phyloP scores from a whole-genome alignment of 2,329 filamentous ascomycete species.

The Zalaria sp. region DNA sequence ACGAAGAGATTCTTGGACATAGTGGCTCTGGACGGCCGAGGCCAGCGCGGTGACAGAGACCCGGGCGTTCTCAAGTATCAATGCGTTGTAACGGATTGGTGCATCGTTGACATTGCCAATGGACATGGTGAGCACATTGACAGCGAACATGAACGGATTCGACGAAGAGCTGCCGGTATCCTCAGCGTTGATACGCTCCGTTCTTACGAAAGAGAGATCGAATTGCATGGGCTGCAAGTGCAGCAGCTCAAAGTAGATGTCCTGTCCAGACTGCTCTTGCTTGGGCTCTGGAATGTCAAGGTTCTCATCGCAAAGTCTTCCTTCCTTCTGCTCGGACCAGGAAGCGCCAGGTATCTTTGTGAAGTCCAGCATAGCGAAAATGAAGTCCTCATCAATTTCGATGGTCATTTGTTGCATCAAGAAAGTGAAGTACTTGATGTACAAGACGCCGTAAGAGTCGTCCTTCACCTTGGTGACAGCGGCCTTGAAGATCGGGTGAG shows the following conservation, averaged over 20 bases:
- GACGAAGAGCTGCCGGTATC: slow-evolving; percentile 72
- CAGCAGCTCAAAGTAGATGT: slow-evolving; percentile 94
- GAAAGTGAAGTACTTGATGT: slow-evolving; percentile 95
- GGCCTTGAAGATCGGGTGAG: slow-evolving; percentile 84
- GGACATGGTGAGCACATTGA: slow-evolving; percentile 98
- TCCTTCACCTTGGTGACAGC: slow-evolving; percentile 94
- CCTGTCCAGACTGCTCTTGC: slow-evolving; percentile 69
- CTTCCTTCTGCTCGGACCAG: slow-evolving; percentile 73
- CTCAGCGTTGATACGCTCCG: slow-evolving; percentile 89
- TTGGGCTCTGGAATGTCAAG: slow-evolving; percentile 87
- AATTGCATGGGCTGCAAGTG: slow-evolving; percentile 98
- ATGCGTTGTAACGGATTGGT: slow-evolving; percentile 79
- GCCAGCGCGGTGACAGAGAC: slow-evolving; percentile 75
- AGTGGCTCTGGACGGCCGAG: slow-evolving; percentile 82
- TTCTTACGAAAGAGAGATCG: slow-evolving; percentile 91
- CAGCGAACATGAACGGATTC: slow-evolving; percentile 96
- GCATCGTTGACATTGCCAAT: slow-evolving; percentile 98
- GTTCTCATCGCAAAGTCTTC: slow-evolving; percentile 74
- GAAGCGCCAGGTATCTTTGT: slow-evolving; percentile 81
- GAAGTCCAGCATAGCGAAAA: slow-evolving; percentile 90
- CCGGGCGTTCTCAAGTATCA: slow-evolving; percentile 89
- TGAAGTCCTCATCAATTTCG: slow-evolving; percentile 95
- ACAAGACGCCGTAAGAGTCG: slow-evolving; percentile 92
- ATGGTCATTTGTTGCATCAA: slow-evolving; percentile 95
- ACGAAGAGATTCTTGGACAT: slow-evolving; percentile 89